Percentiles rank a stretch among this genome's conserved stretches.
phyloP scores from a whole-genome alignment of 176 grass and related monocot genomes.

The Triticum timopheevii region DNA sequence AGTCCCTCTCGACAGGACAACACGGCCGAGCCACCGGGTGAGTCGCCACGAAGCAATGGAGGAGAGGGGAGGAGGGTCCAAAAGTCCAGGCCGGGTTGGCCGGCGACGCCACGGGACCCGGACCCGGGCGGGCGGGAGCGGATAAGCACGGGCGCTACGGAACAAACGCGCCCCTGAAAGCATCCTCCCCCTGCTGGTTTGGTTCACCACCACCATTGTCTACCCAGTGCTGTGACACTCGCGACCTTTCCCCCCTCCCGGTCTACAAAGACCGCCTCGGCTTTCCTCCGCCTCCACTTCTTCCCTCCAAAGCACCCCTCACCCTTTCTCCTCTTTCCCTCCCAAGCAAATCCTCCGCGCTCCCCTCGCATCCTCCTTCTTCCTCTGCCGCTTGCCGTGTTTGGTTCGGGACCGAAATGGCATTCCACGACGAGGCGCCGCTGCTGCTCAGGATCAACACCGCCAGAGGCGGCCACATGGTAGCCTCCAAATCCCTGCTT shows the following conservation, averaged over 20 bases:
- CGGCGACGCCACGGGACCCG: background rate
- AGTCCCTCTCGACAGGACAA: background rate
- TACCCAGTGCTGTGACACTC: constrained; percentile 29
- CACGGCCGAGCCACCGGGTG: background rate
- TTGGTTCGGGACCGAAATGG: constrained; percentile 33
- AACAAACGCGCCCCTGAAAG: constrained; percentile 24
- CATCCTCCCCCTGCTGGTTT: constrained; percentile 6
- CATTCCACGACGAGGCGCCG: constrained; percentile 63
- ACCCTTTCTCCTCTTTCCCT: background rate
- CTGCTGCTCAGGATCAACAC: constrained; percentile 57
- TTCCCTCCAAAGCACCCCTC: background rate
- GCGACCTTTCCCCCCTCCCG: constrained; percentile 6
- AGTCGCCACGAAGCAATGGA: background rate
- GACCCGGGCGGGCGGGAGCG: background rate
- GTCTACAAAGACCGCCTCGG: constrained; percentile 49
- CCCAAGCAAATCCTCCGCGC: background rate
- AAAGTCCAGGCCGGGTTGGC: background rate
- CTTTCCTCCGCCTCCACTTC: constrained; percentile 33
- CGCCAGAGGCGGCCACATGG: constrained; percentile 53
- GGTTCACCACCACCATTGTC: background rate
- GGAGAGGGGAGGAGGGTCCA: background rate
- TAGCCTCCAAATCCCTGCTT: background rate
- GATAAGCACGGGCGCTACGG: constrained; percentile 52
- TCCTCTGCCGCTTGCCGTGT: background rate
- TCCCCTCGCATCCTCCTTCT: background rate